These are phyloP conservation scores for Albizia julibrissin DNA, from an alignment of 306 rosid species.

Conservation along the genomic window DNA sequence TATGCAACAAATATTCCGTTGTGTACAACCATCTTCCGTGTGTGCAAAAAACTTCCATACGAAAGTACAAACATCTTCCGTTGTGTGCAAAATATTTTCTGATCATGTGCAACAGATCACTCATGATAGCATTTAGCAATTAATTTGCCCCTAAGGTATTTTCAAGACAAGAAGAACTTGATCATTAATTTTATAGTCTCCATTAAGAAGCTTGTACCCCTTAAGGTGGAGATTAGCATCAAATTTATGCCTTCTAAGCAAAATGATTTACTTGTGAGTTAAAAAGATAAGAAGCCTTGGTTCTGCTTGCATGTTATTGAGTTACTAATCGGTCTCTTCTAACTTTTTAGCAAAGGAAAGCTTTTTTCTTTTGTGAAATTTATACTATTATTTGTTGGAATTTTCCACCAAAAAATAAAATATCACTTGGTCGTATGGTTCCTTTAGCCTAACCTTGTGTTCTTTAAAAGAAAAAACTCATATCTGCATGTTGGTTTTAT, in stretches of 20 bases:
- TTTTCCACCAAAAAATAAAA: background rate
- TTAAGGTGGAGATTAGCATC: background rate
- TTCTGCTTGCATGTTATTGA: background rate
- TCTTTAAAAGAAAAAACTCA: background rate
- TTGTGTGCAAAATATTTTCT: too few species aligned
- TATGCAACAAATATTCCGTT: too few species aligned
- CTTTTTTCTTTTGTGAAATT: background rate
- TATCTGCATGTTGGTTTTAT: conserved; percentile 21
- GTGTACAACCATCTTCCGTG: too few species aligned
- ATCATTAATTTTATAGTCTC: background rate
- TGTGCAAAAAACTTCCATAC: too few species aligned
- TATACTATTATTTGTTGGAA: background rate
- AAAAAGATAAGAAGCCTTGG: background rate
- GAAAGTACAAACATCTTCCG: too few species aligned
- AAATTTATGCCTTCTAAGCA: background rate
- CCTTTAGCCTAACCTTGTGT: background rate
- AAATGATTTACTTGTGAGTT: background rate
- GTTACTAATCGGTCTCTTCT: background rate
- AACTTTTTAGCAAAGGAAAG: background rate
- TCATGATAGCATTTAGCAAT: too few species aligned
- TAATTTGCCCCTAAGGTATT: too few species aligned
- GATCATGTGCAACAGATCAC: too few species aligned
- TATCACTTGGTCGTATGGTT: background rate
- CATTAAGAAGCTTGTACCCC: background rate
- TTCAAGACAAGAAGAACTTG: background rate